Conservation (phyloP, 2,329 filamentous ascomycete species). For the Elsinoe australis region DNA sequence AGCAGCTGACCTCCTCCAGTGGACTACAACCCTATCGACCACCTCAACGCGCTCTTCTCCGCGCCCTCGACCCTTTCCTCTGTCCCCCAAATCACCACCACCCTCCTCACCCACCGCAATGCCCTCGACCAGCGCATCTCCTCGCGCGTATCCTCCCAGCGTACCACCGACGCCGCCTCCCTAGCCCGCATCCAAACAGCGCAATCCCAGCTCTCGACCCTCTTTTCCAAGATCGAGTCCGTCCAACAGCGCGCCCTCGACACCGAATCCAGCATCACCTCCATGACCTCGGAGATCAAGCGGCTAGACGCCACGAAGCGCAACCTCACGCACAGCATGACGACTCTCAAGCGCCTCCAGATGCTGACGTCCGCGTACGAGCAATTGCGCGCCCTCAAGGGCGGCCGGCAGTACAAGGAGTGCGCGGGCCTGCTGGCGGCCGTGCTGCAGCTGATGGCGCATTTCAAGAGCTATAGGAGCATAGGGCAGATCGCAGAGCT, state of each 20-base stretch:
- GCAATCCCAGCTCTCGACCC: slow-evolving; percentile 76
- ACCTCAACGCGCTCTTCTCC: slow-evolving; percentile 89
- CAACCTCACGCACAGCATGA: slow-evolving; percentile 96
- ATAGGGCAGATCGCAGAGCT: slow-evolving; percentile 96
- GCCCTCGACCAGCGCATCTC: slow-evolving; percentile 73
- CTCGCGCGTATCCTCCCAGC: slow-evolving; percentile 64
- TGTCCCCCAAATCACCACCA: slow-evolving; percentile 64
- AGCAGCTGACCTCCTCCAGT: slow-evolving; percentile 36
- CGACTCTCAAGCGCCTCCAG: slow-evolving; percentile 88
- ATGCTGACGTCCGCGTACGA: slow-evolving; percentile 99
- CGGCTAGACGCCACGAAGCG: slow-evolving; percentile 91
- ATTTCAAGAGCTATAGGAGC: slow-evolving; percentile 96
- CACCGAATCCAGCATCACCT: slow-evolving; percentile 92
- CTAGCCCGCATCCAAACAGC: slow-evolving; percentile 86
- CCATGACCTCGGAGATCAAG: slow-evolving; percentile 99
- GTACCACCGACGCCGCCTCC: slow-evolving; percentile 76
- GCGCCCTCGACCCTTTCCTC: slow-evolving; percentile 78
- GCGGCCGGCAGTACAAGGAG: slow-evolving; percentile 84
- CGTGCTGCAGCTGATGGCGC: slow-evolving; percentile 93
- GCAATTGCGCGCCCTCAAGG: slow-evolving; percentile 75
- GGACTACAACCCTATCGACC: slow-evolving; percentile 86
- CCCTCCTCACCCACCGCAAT: slow-evolving; percentile 69
- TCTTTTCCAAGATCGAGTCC: slow-evolving; percentile 91
- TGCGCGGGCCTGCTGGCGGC: slow-evolving; percentile 90
- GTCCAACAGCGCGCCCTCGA: slow-evolving; percentile 81